These are phyloP conservation scores for Phytophthora nicotianae DNA, from an alignment of 352 stramenopile genomes.

Conservation along the genomic window DNA sequence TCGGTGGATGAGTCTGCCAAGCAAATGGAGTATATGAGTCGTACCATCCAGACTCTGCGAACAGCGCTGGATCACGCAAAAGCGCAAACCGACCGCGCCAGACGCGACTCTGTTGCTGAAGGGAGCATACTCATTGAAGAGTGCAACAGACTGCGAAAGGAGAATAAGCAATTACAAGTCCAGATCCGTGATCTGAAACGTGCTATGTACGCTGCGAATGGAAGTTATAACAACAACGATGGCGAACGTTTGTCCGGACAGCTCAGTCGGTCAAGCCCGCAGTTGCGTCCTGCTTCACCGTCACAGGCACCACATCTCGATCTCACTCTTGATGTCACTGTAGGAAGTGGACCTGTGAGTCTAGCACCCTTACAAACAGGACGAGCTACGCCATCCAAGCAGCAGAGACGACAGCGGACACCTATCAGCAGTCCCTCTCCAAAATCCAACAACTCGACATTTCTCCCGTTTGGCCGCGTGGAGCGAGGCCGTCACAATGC, in stretches of 20 bases:
- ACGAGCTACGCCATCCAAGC: slow-evolving; percentile 31
- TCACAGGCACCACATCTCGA: slow-evolving; percentile 25
- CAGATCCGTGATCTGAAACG: slow-evolving; percentile 72
- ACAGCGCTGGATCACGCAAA: slow-evolving; percentile 74
- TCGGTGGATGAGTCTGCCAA: slow-evolving; percentile 76
- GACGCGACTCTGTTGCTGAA: slow-evolving; percentile 77
- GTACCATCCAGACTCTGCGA: slow-evolving; percentile 68
- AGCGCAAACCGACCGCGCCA: slow-evolving; percentile 62
- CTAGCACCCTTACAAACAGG: slow-evolving; percentile 35
- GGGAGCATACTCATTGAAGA: slow-evolving; percentile 82
- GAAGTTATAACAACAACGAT: slow-evolving; percentile 1
- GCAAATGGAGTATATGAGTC: slow-evolving; percentile 85
- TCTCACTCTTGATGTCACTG: slow-evolving; percentile 24
- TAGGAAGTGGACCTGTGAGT: slow-evolving; percentile 16
- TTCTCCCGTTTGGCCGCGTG: slow-evolving; percentile 55
- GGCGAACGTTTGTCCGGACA: slow-evolving; percentile 5
- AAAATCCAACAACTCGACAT: slow-evolving; percentile 17
- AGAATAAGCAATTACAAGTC: slow-evolving; percentile 70
- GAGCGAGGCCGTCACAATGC: slow-evolving; percentile 36
- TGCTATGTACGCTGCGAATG: slow-evolving; percentile 12
- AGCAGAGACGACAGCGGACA: slow-evolving; percentile 32
- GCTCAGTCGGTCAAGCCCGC: slow-evolving; percentile 42
- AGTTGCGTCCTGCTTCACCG: slow-evolving; percentile 33
- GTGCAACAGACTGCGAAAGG: slow-evolving; percentile 77
- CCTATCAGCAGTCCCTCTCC: slow-evolving; percentile 17